Conservation (phyloP, 441 rosid species). For the Populus trichocarpa region DNA sequence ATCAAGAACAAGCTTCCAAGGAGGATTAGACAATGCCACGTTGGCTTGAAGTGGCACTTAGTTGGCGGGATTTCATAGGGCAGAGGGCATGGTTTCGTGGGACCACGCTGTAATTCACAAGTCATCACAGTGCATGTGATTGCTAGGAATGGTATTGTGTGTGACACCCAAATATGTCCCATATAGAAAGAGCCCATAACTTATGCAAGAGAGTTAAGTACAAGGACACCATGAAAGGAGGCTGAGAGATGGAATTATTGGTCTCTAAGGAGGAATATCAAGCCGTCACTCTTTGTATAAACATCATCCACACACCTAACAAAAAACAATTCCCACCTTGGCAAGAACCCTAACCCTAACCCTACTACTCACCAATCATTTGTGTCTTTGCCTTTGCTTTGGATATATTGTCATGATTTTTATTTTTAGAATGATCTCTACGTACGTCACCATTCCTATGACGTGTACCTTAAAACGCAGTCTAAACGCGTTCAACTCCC, state of each 20-base stretch:
- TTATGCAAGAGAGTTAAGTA: constrained; percentile 30
- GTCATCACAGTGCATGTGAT: not conserved
- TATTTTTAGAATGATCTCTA: constrained; percentile 22
- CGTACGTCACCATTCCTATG: constrained; percentile 29
- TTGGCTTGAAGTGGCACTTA: constrained; percentile 6
- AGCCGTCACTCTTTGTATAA: constrained; percentile 73
- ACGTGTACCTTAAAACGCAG: constrained; percentile 37
- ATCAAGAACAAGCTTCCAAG: constrained; percentile 23
- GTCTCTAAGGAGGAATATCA: constrained; percentile 33
- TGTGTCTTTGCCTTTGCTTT: constrained; percentile 23
- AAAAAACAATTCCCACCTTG: constrained; percentile 24
- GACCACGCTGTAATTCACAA: not conserved
- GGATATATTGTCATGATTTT: constrained; percentile 11
- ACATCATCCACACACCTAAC: constrained; percentile 33
- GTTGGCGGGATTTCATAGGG: constrained; percentile 20
- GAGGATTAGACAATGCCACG: constrained; percentile 25
- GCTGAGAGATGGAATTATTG: constrained; percentile 36
- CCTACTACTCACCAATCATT: constrained; percentile 30
- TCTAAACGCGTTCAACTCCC: constrained; percentile 41
- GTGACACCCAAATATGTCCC: not conserved
- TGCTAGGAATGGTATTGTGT: not conserved
- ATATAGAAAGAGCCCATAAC: constrained; percentile 22
- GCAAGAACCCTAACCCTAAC: constrained; percentile 37
- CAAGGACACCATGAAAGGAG: constrained; percentile 11
- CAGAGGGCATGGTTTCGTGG: not conserved